Percentiles rank a stretch among this genome's conserved stretches.
Evolutionary conservation across 129 eudicot species (phyloP).

Genomic region (Helianthus tuberosus): DNA sequence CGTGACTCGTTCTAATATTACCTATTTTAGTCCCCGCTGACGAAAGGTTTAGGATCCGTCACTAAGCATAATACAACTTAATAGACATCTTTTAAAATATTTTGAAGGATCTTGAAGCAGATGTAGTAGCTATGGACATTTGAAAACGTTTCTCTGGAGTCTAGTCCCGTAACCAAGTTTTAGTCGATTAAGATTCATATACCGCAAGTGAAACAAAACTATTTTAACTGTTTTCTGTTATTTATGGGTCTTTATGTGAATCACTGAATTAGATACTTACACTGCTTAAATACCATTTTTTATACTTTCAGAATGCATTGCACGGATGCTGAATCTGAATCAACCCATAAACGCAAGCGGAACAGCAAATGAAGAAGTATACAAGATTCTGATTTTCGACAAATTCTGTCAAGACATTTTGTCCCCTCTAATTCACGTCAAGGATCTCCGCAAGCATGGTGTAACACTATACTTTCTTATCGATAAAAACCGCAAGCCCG

Average conservation of each 20-base stretch:
- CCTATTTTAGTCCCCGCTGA: no score
- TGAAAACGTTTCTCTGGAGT: background rate
- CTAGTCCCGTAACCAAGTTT: background rate
- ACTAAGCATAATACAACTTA: background rate
- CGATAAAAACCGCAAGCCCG: slow-evolving; percentile 87
- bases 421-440: slow-evolving; percentile 95
- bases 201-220: background rate
- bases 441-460: slow-evolving; percentile 94
- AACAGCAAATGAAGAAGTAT: slow-evolving; percentile 78
- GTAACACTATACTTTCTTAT: slow-evolving; percentile 88
- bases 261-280: background rate
- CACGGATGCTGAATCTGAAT: slow-evolving; percentile 94
- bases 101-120: background rate
- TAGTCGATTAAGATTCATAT: background rate
- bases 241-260: slow-evolving; percentile 1
- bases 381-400: slow-evolving; percentile 94
- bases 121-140: background rate
- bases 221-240: background rate
- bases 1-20: no score
- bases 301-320: slow-evolving; percentile 68
- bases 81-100: background rate
- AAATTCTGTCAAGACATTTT: slow-evolving; percentile 79
- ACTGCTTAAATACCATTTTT: background rate
- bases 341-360: slow-evolving; percentile 68
- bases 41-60: no score